Base-by-base conservation (phyloP, 257 asterid genomes). In the Phtheirospermum japonicum region DNA sequence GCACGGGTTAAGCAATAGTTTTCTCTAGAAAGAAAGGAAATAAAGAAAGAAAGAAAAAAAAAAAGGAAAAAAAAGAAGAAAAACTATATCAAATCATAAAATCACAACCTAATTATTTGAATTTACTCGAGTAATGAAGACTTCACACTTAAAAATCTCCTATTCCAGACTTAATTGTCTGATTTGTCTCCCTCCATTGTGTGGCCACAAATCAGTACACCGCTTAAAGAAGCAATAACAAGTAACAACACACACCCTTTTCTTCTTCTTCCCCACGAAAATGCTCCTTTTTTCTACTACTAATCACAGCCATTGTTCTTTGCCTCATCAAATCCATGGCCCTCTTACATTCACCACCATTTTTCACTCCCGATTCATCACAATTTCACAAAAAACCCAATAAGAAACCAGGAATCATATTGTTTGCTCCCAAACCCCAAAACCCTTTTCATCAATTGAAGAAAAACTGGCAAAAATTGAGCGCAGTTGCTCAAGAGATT, bases 401-500 rank as follows among this genome's bases (percentile, higher is more conserved):
- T 6, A 4, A 6, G 17, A 74, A 59, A 69, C 34, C 73, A 36
- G 55, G 64, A 42, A 33, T 60, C 63, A 0, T 74, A 19, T 31
- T 52, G 20, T 59, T 49, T 5, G 66, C 37, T 46, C 71, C 18
- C 18, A 66, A 37, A 45, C 49, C 67, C 31, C 13, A 28, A 30
- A 71, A 68, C 14, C 72, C 73, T 17, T 43, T 37, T 11, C 46
- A 11, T 51, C 65, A 7, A 8, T 36, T 58, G 36, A 71, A 55
- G 64, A 66, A n/a, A 20, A 59, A 30, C 37, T 37, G 54, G 55
- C 77, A 48, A 20, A 76, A 52, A 31, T 33, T 72, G 64, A 45
- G 65, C 26, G 83, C 83, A 20, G 62, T 72, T 39, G 79, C 77
- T 13, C 73, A 74, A 32, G 80, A 72, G 3, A 46, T 74, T 46